Evolutionary conservation across 148 eudicot genomes (phyloP), one percentile per base, ranked within the genome.

Genomic region (Fallopia convolvulus): DNA sequence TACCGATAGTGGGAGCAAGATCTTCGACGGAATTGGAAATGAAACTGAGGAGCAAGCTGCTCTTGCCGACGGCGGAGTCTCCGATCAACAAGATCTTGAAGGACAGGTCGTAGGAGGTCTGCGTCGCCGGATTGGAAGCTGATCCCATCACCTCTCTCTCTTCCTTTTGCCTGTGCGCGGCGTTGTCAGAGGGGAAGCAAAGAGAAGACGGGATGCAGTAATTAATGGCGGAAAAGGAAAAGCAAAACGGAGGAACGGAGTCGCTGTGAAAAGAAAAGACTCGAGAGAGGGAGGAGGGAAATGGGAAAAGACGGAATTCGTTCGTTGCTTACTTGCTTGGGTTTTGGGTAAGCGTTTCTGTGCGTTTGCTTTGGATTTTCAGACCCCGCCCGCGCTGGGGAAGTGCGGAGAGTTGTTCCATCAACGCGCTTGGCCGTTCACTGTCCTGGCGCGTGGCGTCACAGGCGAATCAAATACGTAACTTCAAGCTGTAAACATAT

Each of bases 1-100:
- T 88, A 93, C 98, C 98, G 49, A 93, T 91, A 63, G 98, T 94
- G 79, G 98, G 98, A 39, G 98, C 76, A 65, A 90, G 92, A 89
- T 94, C 88, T 5, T 90, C 85, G 70, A 84, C 84, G 33, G 88
- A 83, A 58, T 74, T 85, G 1, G 98, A 94, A 70, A 94, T 90
- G 86, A 94, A 90, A 44, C 80, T 89, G 82, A 90, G 84, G 70
- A 93, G 90, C 26, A 89, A 82, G 70, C 92, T 76, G 33, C 78
- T 76, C 32, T 76, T 76, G 33, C 78, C 78, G 23, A 76, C 71
- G 36, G 44, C 78, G 42, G 78, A 76, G 42, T 76, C 78, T 18
- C 78, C 78, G n/a, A 76, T 76, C 78, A 76, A 76, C 49, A 76
- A 60, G 78, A 76, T 76, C 78, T 76, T 76, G 50, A 60, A 76